These are phyloP conservation scores for Evernia prunastri DNA, from an alignment of 495 filamentous ascomycete genomes.

Conservation along the genomic window DNA sequence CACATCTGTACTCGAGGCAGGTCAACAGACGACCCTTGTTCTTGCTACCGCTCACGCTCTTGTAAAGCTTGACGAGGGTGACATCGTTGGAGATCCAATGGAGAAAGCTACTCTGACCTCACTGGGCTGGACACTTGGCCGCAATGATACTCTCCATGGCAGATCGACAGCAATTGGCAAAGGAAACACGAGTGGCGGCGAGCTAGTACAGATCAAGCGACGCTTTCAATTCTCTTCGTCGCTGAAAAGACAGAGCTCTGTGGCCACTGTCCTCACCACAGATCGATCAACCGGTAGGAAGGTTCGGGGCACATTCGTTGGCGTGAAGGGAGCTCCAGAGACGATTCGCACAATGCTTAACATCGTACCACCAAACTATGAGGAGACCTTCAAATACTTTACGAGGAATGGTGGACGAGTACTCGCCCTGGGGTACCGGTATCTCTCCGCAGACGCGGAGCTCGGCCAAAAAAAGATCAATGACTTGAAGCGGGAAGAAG, in stretches of 20 bases:
- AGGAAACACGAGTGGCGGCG: constrained; percentile 43
- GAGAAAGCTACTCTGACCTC: constrained; percentile 89
- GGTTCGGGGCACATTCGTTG: constrained; percentile 75
- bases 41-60: constrained; percentile 93
- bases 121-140: constrained; percentile 85
- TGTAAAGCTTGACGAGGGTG: constrained; percentile 92
- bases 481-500: constrained; percentile 83
- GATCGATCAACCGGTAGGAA: constrained; percentile 66
- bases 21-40: constrained; percentile 80
- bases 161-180: constrained; percentile 43
- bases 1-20: constrained; percentile 55
- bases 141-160: constrained; percentile 70
- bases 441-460: constrained; percentile 72
- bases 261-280: constrained; percentile 67
- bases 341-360: constrained; percentile 91
- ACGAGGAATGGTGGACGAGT: constrained; percentile 92
- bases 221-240: constrained; percentile 98
- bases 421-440: constrained; percentile 88
- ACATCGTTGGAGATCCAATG: constrained; percentile 98
- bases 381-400: constrained; percentile 98
- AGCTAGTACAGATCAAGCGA: constrained; percentile 83
- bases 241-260: constrained; percentile 89
- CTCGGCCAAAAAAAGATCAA: constrained; percentile 80
- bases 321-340: constrained; percentile 95
- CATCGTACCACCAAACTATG: constrained; percentile 76